Conservation (phyloP, 2,329 filamentous ascomycete genomes). For the Xylariaceae sp. region DNA sequence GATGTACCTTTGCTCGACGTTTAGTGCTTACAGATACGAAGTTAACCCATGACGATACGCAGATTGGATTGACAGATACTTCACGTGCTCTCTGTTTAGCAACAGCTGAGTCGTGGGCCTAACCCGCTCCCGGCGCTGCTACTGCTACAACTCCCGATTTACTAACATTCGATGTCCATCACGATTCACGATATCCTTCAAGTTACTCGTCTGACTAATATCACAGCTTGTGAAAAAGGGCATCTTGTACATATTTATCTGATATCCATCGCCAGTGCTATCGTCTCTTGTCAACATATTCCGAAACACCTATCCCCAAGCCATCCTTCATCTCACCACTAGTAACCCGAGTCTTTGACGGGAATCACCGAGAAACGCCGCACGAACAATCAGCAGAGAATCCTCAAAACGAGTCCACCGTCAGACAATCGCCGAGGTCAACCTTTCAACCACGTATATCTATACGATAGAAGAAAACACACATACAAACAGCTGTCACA, state of each 20-base stretch:
- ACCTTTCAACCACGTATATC: not conserved
- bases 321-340: not conserved
- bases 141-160: not conserved
- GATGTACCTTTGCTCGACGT: too few relatives aligned
- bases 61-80: too few relatives aligned
- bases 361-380: not conserved
- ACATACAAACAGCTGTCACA: slow-evolving; percentile 8
- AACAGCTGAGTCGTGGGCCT: not conserved
- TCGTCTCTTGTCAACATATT: not conserved
- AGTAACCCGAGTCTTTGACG: not conserved
- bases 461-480: not conserved
- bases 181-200: not conserved
- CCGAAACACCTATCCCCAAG: not conserved
- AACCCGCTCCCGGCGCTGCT: not conserved
- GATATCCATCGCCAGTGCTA: not conserved
- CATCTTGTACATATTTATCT: not conserved
- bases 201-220: not conserved
- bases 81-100: too few relatives aligned
- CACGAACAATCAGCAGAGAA: not conserved
- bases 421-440: not conserved
- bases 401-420: not conserved
- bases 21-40: too few relatives aligned
- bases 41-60: too few relatives aligned
- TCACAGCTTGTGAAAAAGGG: not conserved
- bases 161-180: not conserved